Evolutionary conservation across 1,284 basidiomycete genomes (phyloP).

Genomic region (Ceratobasidium sp.): DNA sequence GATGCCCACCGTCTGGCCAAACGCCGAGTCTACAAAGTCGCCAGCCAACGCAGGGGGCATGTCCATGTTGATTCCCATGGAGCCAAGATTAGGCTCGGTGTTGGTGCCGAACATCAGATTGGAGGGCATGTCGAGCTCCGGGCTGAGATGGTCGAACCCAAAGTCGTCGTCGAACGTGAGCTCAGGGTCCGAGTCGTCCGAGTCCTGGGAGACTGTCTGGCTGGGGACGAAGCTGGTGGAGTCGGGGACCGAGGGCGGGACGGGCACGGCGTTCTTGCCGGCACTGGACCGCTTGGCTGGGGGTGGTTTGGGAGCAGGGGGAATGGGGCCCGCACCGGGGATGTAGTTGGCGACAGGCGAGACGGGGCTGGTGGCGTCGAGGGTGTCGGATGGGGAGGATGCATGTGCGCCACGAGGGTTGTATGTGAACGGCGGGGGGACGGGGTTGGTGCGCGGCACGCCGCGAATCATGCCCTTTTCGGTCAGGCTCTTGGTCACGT

Average conservation of each 20-base stretch:
- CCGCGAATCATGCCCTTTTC: conserved; percentile 42
- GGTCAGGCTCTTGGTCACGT: conserved; percentile 41
- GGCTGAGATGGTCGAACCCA: background rate
- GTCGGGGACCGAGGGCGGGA: background rate
- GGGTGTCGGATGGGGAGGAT: background rate
- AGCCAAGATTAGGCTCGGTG: background rate
- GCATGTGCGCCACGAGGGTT: conserved; percentile 2
- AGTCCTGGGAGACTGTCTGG: conserved; percentile 7
- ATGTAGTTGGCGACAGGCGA: conserved; percentile 12
- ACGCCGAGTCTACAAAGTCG: background rate
- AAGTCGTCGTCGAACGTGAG: background rate
- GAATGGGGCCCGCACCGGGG: conserved; percentile 22
- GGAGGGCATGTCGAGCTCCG: background rate
- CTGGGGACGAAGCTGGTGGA: background rate
- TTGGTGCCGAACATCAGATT: background rate
- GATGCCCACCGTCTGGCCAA: too few relatives aligned
- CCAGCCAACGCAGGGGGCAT: background rate
- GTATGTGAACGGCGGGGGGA: conserved; percentile 9
- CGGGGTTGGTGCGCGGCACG: conserved; percentile 38
- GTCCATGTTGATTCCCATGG: background rate
- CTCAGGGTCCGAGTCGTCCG: conserved; percentile 22
- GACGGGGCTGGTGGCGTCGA: conserved; percentile 1
- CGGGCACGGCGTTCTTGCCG: background rate
- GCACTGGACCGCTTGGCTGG: background rate
- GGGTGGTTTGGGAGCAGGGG: background rate